Base-by-base conservation (phyloP, 192 early-diverging fungal genomes). In the Backusella psychrophila region DNA sequence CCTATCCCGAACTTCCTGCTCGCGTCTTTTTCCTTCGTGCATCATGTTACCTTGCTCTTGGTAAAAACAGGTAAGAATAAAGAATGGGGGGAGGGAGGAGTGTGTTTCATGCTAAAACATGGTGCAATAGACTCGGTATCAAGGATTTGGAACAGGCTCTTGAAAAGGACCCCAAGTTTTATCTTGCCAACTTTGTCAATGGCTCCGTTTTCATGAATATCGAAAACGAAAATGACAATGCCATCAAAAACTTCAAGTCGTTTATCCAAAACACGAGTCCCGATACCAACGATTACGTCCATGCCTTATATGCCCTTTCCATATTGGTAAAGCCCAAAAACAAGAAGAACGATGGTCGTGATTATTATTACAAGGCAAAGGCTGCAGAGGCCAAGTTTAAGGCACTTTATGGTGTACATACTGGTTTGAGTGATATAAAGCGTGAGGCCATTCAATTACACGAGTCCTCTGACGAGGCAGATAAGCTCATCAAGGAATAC, bases 1-100 rank as follows among this genome's bases (percentile, higher is more conserved):
- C 85, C 52, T 88, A 87, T 72, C 78, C 73, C 34, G 77, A 83
- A 19, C 75, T 90, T 72, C 83, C 84, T 76, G 85, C 84, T n/a
- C 85, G 89, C 65, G 73, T 88, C 72, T 74, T 77, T 46, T 86
- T 84, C 74, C 78, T 90, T 74, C 87, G 87, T 72, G 85, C 87
- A 56, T 83, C 83, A 35, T 90, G 89, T 77, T 75, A 88, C 33
- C 76, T 88, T 70, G 79, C 82, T 44, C 73, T 81, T 35, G 78
- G 80, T 46, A 81, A 90, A 69, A 46, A 80, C 46, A 83, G 87
- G 80, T 81, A 78, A 36, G 23, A n/a, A n/a, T 38, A 33, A 44
- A 44, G 6, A 71, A n/a, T 26, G 26, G 36, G 36, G 36, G 38
- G n/a, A 6, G 5, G 14, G 15, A 2, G 3, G 33, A 52, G 15